These are phyloP conservation scores for Colletotrichum euphorbiae DNA, from an alignment of 2,329 filamentous ascomycete species.

Conservation along the genomic window DNA sequence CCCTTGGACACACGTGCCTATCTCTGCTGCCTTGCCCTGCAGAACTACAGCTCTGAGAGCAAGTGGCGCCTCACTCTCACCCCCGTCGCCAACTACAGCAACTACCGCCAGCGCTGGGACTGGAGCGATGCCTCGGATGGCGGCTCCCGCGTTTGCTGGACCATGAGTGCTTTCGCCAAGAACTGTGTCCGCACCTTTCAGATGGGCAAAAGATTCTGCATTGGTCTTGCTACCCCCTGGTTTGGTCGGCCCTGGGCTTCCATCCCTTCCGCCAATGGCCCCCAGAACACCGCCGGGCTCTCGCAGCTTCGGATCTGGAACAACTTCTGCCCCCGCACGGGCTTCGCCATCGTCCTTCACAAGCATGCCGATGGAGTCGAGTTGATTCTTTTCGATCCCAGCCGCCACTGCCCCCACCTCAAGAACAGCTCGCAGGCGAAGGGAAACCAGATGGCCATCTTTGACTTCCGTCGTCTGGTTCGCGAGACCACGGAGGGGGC, in stretches of 20 bases:
- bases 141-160: not conserved
- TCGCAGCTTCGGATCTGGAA: slow-evolving; percentile 3
- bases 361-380: not conserved
- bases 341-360: not conserved
- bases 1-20: rapidly evolving
- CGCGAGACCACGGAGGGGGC: not conserved
- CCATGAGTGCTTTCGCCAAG: not conserved
- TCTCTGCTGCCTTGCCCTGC: not conserved
- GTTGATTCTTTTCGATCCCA: not conserved
- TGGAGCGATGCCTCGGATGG: rapidly evolving
- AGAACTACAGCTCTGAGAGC: not conserved
- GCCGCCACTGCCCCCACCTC: not conserved
- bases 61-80: rapidly evolving
- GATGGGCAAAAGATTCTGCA: not conserved
- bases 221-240: not conserved
- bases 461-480: not conserved
- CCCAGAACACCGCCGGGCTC: not conserved
- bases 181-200: not conserved
- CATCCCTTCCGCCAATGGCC: not conserved
- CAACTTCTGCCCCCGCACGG: rapidly evolving
- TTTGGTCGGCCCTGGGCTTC: slow-evolving; percentile 5
- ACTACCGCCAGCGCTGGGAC: rapidly evolving
- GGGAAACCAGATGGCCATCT: not conserved
- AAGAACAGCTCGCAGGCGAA: not conserved
- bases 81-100: not conserved